A percentile compares a stretch with the other conserved stretches of the same genome.
These are phyloP conservation scores for Trichoderma sp. DNA, from an alignment of 2,329 filamentous ascomycete species.

Conservation along the genomic window DNA sequence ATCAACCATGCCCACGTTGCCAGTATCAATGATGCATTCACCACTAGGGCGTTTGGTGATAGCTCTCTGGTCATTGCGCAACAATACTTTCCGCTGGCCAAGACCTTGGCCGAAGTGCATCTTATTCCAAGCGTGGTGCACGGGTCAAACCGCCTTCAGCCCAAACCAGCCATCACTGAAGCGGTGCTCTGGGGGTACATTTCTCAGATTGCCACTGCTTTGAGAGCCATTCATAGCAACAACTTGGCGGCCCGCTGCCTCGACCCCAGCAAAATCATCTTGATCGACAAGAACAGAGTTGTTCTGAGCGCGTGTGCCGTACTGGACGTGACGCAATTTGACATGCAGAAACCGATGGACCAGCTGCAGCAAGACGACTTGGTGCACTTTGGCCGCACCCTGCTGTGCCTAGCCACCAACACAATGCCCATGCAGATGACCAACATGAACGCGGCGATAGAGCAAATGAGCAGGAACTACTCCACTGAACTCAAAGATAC, in stretches of 20 bases:
- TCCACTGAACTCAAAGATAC: constrained; percentile 78
- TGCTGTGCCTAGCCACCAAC: constrained; percentile 80
- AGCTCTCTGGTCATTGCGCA: constrained; percentile 93
- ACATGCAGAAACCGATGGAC: constrained; percentile 66
- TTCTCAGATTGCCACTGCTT: constrained; percentile 84
- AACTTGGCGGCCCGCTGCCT: constrained; percentile 85
- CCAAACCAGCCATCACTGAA: constrained; percentile 63
- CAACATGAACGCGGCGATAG: constrained; percentile 72
- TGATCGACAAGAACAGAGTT: constrained; percentile 89
- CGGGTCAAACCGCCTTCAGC: constrained; percentile 51
- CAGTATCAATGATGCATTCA: constrained; percentile 88
- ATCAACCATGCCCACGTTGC: constrained; percentile 82
- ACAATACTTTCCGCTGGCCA: constrained; percentile 89
- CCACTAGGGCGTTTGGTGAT: constrained; percentile 88
- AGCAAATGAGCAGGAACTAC: constrained; percentile 76
- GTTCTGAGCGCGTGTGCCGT: constrained; percentile 87
- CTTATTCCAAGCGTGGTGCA: constrained; percentile 51
- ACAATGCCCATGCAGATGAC: constrained; percentile 57
- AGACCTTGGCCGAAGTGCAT: constrained; percentile 85
- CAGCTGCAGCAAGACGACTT: constrained; percentile 91
- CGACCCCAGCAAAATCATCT: constrained; percentile 82
- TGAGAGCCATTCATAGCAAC: constrained; percentile 81
- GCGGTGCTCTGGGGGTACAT: constrained; percentile 88
- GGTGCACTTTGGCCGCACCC: constrained; percentile 77
- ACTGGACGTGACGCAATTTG: constrained; percentile 85